Evolutionary conservation across 2,329 filamentous ascomycete species (phyloP).

Genomic region (Colletotrichum siamense): DNA sequence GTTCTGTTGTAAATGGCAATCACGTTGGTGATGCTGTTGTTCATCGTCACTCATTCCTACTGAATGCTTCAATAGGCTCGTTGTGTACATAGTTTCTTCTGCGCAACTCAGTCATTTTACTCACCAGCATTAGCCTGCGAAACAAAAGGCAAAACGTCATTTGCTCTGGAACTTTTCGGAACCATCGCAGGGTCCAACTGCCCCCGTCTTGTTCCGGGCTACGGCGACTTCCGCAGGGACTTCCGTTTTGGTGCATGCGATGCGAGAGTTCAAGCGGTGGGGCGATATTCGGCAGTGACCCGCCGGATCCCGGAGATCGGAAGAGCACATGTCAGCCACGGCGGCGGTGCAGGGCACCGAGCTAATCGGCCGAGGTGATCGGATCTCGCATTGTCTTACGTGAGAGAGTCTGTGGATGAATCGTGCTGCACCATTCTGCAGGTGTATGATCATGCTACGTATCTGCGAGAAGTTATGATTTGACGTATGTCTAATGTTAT

Average conservation of each 20-base stretch:
- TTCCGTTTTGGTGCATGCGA: neutral
- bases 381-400: neutral
- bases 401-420: neutral
- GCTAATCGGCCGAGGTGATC: neutral
- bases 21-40: neutral
- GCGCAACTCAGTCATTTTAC: neutral
- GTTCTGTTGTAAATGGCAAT: neutral
- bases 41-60: neutral
- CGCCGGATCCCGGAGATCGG: neutral
- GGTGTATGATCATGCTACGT: neutral
- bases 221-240: neutral
- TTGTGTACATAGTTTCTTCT: neutral
- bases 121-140: neutral
- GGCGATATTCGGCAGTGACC: neutral
- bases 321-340: neutral
- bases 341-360: neutral
- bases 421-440: neutral
- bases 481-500: accelerated
- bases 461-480: neutral
- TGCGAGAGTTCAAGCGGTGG: neutral
- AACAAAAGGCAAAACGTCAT: neutral
- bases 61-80: neutral
- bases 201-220: neutral
- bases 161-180: neutral
- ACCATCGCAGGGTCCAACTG: neutral